Conservation (phyloP, 768 basidiomycete species). For the Butyriboletus loyo region DNA sequence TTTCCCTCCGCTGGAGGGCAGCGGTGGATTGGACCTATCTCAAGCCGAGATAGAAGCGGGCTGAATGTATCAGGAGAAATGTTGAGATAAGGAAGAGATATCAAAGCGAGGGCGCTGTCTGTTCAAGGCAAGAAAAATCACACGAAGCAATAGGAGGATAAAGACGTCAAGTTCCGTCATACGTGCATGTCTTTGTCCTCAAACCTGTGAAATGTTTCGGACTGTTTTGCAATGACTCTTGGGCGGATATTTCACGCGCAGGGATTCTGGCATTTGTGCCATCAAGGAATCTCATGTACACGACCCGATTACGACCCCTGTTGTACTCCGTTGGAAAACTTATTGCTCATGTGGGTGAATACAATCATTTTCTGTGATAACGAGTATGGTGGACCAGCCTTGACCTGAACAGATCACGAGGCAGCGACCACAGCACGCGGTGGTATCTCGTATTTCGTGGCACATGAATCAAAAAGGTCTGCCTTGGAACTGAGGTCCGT, state of each 20-base stretch:
- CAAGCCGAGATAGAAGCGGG: neutral
- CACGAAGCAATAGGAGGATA: neutral
- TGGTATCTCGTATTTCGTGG: conserved; percentile 60
- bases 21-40: neutral
- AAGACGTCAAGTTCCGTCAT: neutral
- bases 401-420: conserved; percentile 1
- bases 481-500: conserved; percentile 59
- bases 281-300: neutral
- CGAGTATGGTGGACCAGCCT: neutral
- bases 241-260: too few species aligned
- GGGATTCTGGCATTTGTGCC: neutral
- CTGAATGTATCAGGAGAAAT: too few species aligned
- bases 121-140: neutral
- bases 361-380: conserved; percentile 1
- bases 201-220: neutral
- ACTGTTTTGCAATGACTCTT: neutral
- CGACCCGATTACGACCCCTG: neutral
- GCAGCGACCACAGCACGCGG: conserved; percentile 37
- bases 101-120: neutral
- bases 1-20: neutral
- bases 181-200: neutral
- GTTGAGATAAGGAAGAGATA: neutral
- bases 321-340: neutral
- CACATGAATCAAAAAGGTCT: conserved; percentile 59
- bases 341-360: neutral